A percentile compares a stretch with the other conserved stretches of the same genome.
These are phyloP conservation scores for Gentiana macrophylla DNA, from an alignment of 257 asterid species.

Conservation along the genomic window DNA sequence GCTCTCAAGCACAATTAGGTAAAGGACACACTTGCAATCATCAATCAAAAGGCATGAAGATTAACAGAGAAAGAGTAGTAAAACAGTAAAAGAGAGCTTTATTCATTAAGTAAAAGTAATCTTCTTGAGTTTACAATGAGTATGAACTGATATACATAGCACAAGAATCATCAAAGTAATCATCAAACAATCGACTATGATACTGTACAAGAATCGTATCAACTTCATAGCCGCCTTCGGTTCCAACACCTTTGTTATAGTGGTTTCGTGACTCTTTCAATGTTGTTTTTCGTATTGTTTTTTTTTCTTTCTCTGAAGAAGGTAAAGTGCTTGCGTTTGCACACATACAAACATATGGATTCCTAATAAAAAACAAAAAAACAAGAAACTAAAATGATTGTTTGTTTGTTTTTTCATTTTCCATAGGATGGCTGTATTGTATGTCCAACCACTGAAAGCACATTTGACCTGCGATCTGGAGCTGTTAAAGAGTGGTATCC, in stretches of 20 bases:
- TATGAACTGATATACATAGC: background rate
- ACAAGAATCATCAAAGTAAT: background rate
- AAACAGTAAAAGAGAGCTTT: background rate
- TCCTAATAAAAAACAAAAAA: background rate
- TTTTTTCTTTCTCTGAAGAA: background rate
- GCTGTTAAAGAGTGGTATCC: constrained; percentile 94
- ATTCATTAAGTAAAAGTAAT: background rate
- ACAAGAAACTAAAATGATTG: background rate
- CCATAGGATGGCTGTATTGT: constrained; percentile 88
- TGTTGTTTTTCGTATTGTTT: too few species aligned
- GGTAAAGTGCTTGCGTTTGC: background rate
- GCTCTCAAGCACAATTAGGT: too few species aligned
- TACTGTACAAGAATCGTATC: too few species aligned
- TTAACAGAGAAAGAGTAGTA: too few species aligned
- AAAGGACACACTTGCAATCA: too few species aligned
- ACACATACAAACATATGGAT: background rate
- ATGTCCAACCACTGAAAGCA: constrained; percentile 92
- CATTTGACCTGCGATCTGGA: constrained; percentile 70
- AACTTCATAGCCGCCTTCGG: too few species aligned
- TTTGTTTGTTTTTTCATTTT: background rate
- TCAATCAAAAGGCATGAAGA: too few species aligned
- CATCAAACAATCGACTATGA: too few species aligned
- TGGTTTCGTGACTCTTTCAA: too few species aligned
- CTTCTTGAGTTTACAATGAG: background rate
- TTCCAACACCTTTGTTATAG: too few species aligned